Evolutionary conservation across 2,329 filamentous ascomycete species (phyloP).

Genomic region (Pleomassaria siparia): DNA sequence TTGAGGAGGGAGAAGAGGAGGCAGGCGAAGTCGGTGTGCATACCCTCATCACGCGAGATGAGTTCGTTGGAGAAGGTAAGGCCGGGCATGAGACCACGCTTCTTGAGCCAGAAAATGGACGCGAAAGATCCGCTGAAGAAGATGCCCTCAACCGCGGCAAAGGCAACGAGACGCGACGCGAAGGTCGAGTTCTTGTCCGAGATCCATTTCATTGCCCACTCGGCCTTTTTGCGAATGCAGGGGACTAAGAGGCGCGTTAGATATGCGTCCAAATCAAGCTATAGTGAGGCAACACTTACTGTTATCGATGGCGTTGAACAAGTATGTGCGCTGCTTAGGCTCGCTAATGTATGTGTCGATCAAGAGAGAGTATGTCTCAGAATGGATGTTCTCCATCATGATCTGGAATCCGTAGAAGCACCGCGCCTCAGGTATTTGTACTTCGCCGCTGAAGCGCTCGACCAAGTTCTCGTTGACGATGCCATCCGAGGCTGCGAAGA

Average conservation of each 20-base stretch:
- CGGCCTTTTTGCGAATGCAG: slow-evolving; percentile 96
- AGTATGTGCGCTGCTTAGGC: slow-evolving; percentile 85
- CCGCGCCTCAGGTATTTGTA: slow-evolving; percentile 95
- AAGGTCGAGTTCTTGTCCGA: slow-evolving; percentile 91
- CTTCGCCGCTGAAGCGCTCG: slow-evolving; percentile 95
- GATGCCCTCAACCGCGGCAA: slow-evolving; percentile 97
- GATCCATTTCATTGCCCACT: slow-evolving; percentile 97
- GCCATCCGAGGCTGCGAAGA: slow-evolving; percentile 97
- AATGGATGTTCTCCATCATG: slow-evolving; percentile 99
- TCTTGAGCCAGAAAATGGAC: slow-evolving; percentile 99
- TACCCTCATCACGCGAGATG: slow-evolving; percentile 98
- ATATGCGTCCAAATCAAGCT: slow-evolving; percentile 8
- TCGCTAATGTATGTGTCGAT: slow-evolving; percentile 99
- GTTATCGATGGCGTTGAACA: slow-evolving; percentile 98
- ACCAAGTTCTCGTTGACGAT: slow-evolving; percentile 99
- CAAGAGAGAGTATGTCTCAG: slow-evolving; percentile 97
- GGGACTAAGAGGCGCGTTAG: slow-evolving; percentile 63
- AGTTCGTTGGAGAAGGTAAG: slow-evolving; percentile 99
- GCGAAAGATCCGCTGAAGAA: slow-evolving; percentile 99
- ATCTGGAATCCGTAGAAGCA: slow-evolving; percentile 99
- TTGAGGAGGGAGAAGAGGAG: slow-evolving; percentile 96
- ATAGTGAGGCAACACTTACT: slow-evolving; percentile 58
- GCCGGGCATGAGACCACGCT: slow-evolving; percentile 98
- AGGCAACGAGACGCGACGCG: slow-evolving; percentile 91
- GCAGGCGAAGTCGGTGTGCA: slow-evolving; percentile 99